Base-by-base conservation (phyloP, 805 yeast species). In the Zygosaccharomyces siamensis region DNA sequence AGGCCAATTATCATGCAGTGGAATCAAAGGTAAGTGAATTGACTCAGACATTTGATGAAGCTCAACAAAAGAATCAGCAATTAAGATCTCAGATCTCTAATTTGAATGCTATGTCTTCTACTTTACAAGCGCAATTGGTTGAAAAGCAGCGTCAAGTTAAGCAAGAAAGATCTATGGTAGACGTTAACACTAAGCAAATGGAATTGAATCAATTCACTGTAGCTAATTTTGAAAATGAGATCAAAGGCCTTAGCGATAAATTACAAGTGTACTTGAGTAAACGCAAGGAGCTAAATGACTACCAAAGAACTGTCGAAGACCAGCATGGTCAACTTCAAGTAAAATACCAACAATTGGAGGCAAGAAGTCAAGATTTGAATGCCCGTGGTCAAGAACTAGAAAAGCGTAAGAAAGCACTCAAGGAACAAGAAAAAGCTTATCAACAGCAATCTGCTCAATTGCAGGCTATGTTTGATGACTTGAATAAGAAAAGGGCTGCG, bases 1-100 rank as follows among this genome's bases (percentile, higher is more conserved):
- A 89, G 64, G 95, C 95, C 8, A 84, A 79, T 57, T 77, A 78
- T 59, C 84, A 86, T 64, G 81, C 86, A 4, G 75, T 84, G 41
- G 86, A 87, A 51, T 64, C 80, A 0, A 81, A 84, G 53, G 72
- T 84, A 53, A 80, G 79, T 55, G 78, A 77, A 39, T 70, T 83
- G 45, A 86, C 84, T 57, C 63, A 74, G 4, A 75, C 77, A 16
- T 72, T 84, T 40, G 87, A 84, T 47, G 78, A 77, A 43, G 76
- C 84, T n/a, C 90, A 86, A 67, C 77, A 79, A 60, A 78, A 79
- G 57, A 87, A 85, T 55, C 72, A 78, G 12, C 61, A 76, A 3
- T 69, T 86, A 58, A 87, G 84, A 58, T 95, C 86, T 57, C 78
- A 78, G 54, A 74, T 90, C 46, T 82, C 84, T 11, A 68, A 69